Evolutionary conservation across 768 basidiomycete genomes (phyloP), one percentile per base, ranked within the genome.

Genomic region (Leccinum longicurvipes): DNA sequence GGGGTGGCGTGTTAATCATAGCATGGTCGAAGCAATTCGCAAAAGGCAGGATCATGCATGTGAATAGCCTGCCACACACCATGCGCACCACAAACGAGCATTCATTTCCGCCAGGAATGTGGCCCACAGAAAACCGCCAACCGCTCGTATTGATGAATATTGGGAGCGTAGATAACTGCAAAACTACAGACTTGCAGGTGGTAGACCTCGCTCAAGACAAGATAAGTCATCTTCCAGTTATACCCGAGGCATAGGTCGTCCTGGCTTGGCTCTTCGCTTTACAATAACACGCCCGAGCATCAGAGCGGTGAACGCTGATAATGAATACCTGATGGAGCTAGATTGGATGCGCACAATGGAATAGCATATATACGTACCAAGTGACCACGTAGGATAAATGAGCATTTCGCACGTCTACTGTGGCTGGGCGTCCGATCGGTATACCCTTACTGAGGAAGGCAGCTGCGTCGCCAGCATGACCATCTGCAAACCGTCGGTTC

Each of bases 371-470:
- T 32, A 66, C 79, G 32, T 67, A 94, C 97, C 97, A 99, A 11
- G 95, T 99, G 14, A 89, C 82, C 4, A 97, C 92, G 73, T 99
- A 99, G 11, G 93, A 94, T 7, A 91, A 79, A 74, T 99, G 97
- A 34, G 92, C 84, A 71, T 99, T 99, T 47, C 97, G 81, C 45
- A 99, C 74, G 64, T 98, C 93, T 24, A 98, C 84, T 2, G 83
- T 82, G 4, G 93, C 82, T 23, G 86, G 72, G 49, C 93, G 84
- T 41, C 96, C 97, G 46, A 98, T 75, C 3, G 97, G 97, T 46
- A 88, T 77, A 14, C 94, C 97, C 56, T 83, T 85, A 6, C 74
- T 70, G 17, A 91, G 64, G 54, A 77, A 76, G 25, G 76, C 69
- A 27, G 79, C 69, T 21, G 83, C 88, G 53, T 93, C 86, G 14